Evolutionary conservation across 768 basidiomycete species (phyloP).

Genomic region (Auricularia sp.): DNA sequence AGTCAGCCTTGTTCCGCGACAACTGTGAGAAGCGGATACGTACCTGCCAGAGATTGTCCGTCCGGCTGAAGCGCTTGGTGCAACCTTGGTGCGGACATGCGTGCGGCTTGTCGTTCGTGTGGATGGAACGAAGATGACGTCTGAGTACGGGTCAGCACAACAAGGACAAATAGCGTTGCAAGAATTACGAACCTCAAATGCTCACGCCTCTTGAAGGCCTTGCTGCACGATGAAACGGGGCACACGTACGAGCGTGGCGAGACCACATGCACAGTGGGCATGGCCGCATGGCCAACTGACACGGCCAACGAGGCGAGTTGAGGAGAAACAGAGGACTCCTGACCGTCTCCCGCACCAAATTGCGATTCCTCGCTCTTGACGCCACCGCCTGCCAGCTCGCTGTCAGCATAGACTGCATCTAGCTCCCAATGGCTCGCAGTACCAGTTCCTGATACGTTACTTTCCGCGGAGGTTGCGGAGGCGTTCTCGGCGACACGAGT

Average conservation of each 20-base stretch:
- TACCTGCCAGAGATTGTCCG: slow-evolving; percentile 2
- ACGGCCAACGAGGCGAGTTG: background rate
- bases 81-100: background rate
- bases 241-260: slow-evolving; percentile 1
- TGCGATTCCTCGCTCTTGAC: too few relatives aligned
- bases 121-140: background rate
- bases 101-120: slow-evolving; percentile 1
- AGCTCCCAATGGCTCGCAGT: too few relatives aligned
- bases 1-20: background rate
- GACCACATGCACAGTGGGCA: background rate
- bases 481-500: background rate
- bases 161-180: background rate
- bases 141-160: background rate
- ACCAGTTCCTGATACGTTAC: background rate
- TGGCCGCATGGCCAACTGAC: background rate
- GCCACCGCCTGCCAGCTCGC: too few relatives aligned
- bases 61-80: slow-evolving; percentile 1
- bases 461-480: background rate
- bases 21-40: background rate
- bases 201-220: background rate
- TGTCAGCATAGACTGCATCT: too few relatives aligned
- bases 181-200: background rate
- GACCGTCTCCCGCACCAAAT: too few relatives aligned
- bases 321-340: background rate
- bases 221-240: background rate